Evolutionary conservation across 345 rosid species (phyloP), one percentile per base, ranked within the genome.

Genomic region (Carallia pectinifolia): DNA sequence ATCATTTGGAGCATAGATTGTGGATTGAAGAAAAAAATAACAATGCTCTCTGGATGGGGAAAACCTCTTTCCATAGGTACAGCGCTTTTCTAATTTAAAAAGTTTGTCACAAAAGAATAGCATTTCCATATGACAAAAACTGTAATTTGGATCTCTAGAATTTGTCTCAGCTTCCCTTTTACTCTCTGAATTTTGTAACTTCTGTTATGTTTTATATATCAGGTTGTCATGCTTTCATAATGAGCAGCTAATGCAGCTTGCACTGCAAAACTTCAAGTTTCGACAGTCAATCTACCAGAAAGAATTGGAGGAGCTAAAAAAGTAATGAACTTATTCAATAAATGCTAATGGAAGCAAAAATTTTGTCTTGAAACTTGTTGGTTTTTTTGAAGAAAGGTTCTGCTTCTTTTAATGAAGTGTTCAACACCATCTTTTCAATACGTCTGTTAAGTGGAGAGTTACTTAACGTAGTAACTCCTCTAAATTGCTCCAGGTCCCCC

Each of bases 1-100:
- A 81, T 40, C 91, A 85, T 67, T 74, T 88, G 52, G 91, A 88
- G 39, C 83, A 90, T 64, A 82, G 96, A 64, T 77, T 38, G 73
- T 85, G 84, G 87, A 81, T 90, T 50, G 93, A 88, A 75, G 86
- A 85, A 50, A 79, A 68, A 8, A 68, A 83, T 56, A 76, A 60
- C 60, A 62, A 72, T 69, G 74, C 75, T 69, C 29, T 85, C 16
- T 86, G 86, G 82, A 50, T 71, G 64, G 96, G 81, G 37, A 85
- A 83, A 62, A 29, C 76, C 70, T 86, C 83, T 9, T 84, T 62
- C 69, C 73, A 76, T 47, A 86, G 96, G 92, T 86, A 72, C 36
- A 2, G 47, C 47, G 2, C 13, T 40, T 1, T 13, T 40, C 47
- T 40, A 9, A 33, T 33, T 33, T 1, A 33, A 40, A 40, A 40